phyloP scores from a whole-genome alignment of 1,284 basidiomycete species.

The Fomitiporia mediterranea region DNA sequence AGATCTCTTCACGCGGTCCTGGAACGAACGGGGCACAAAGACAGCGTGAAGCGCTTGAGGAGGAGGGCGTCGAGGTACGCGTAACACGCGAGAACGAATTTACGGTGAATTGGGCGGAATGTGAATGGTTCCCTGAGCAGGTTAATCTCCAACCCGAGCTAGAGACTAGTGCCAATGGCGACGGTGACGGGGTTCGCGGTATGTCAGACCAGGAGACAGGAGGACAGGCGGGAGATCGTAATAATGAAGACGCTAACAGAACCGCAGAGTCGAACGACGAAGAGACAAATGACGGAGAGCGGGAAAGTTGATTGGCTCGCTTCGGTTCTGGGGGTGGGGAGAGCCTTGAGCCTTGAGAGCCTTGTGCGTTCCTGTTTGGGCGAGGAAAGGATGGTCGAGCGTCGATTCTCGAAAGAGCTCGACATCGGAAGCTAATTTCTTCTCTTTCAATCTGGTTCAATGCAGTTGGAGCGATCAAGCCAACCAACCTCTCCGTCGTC shows the following conservation, averaged over 20 bases:
- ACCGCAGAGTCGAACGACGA: too few relatives aligned
- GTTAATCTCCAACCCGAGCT: conserved; percentile 25
- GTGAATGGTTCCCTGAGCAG: conserved; percentile 58
- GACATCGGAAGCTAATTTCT: too few relatives aligned
- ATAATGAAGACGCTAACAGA: neutral
- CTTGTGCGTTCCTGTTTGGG: neutral
- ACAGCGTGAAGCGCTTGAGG: conserved; percentile 61
- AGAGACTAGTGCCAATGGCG: conserved; percentile 19
- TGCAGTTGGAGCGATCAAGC: too few relatives aligned
- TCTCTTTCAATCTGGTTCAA: too few relatives aligned
- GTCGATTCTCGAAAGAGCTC: too few relatives aligned
- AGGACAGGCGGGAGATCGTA: conserved; percentile 6
- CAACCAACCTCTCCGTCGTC: too few relatives aligned
- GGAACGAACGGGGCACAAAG: conserved; percentile 62
- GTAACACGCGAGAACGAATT: conserved; percentile 42
- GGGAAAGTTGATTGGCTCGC: neutral
- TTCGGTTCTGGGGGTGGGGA: too few relatives aligned
- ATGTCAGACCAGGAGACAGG: conserved; percentile 5
- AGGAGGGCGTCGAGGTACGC: conserved; percentile 67
- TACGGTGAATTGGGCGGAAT: conserved; percentile 43
- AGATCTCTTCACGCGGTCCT: conserved; percentile 79
- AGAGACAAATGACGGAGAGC: neutral
- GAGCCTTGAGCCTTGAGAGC: too few relatives aligned
- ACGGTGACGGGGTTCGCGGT: conserved; percentile 6
- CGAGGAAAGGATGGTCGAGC: too few relatives aligned